Conservation (phyloP, 176 grass and related monocot species). For the Cocos nucifera region DNA sequence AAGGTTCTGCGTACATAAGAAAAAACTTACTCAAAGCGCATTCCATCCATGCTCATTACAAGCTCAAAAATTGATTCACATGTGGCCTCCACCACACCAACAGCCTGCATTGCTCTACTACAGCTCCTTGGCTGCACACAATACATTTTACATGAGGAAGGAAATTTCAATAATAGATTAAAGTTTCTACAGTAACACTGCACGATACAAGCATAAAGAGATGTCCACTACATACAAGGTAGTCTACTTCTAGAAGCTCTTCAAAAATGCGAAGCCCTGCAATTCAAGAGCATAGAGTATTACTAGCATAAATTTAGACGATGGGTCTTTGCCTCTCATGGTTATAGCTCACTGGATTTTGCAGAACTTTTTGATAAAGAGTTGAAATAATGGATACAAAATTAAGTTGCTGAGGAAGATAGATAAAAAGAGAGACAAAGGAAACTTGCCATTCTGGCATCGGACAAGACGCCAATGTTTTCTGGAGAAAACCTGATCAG, state of each 20-base stretch:
- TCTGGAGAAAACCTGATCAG: conserved; percentile 87
- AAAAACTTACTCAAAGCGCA: conserved; percentile 75
- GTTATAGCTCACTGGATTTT: no score
- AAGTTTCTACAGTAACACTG: no score
- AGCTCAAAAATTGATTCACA: conserved; percentile 97
- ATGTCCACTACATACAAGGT: conserved; percentile 72
- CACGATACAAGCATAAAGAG: neutral
- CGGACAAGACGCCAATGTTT: conserved; percentile 93
- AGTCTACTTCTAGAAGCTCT: conserved; percentile 94
- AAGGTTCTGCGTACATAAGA: neutral
- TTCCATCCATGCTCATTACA: conserved; percentile 94
- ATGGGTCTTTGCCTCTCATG: no score
- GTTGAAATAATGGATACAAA: no score
- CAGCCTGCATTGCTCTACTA: conserved; percentile 97
- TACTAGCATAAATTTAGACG: neutral
- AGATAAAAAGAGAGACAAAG: no score
- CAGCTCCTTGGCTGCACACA: conserved; percentile 68
- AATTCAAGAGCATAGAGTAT: conserved; percentile 5
- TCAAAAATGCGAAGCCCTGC: conserved; percentile 93
- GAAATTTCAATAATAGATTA: no score
- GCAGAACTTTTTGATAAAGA: no score
- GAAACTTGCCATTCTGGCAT: conserved; percentile 87
- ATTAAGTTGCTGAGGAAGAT: no score
- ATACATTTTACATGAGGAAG: no score
- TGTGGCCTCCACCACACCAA: conserved; percentile 83